Base-by-base conservation (phyloP, 495 filamentous ascomycete species). In the Rhypophila decipiens region DNA sequence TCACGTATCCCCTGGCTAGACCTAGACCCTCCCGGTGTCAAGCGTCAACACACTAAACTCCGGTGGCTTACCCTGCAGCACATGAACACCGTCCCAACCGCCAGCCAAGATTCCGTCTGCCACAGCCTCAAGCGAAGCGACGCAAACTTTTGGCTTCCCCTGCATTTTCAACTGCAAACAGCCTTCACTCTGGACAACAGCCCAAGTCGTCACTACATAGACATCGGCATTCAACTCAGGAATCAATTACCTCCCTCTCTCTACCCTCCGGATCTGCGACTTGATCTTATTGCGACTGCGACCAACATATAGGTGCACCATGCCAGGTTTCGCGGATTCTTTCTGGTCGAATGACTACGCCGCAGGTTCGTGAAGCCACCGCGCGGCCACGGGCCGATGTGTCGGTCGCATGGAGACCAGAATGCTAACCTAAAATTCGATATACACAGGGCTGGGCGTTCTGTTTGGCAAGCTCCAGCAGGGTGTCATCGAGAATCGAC, bases 391-490 rank as follows among this genome's bases (percentile, higher is more conserved):
- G 9, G 5, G 9, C 10, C 12, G 10, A 18, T 24, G 29, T 31
- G 27, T 31, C 27, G 18, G 18, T 41, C n/a, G 34, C 5, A 50
- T 42, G 49, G 19, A 23, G 36, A 19, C 19, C 33, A n/a, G n/a
- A n/a, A 49, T 45, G 44, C 50, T 57, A 37, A 66, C 60, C 35
- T 24, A 38, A 12, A 10, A n/a, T 31, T 27, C 7, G 10, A 10
- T 18, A 10, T 22, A 10, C 27, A n/a, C 42, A 88, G 85, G 93
- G 29, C 80, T 99, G 47, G 93, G 90, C 34, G 90, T 99, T 36
- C 80, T 99, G 49, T 99, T 97, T 59, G 85, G 80, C 59, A 99
- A 99, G 71, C 83, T 99, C 38, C 90, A 96, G 67, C 93, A 99
- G 63, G 94, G 93, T 44, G 83, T 89, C 35, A 78, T 89, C 59